Evolutionary conservation across 2,329 filamentous ascomycete genomes (phyloP), one percentile per base, ranked within the genome.

Genomic region (Monosporascus sp.): DNA sequence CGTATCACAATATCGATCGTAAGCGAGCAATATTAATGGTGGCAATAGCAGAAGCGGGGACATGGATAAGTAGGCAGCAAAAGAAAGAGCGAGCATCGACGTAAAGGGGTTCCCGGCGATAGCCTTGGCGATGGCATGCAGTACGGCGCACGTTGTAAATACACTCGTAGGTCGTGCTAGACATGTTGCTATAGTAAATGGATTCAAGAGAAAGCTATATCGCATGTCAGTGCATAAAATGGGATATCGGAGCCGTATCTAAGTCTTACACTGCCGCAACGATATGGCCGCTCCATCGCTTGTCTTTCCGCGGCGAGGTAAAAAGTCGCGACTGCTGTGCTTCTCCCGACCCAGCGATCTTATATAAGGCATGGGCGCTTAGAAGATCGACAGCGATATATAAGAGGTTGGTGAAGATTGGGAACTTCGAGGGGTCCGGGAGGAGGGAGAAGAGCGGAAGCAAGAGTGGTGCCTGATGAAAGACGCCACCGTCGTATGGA

Each of bases 401-500:
- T 50, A 99, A 77, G 5, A 96, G 65, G 56, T 90, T 84, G 11
- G 90, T 93, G 59, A 89, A 84, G 61, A 92, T 77, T 24, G 90
- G 87, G 65, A 84, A 84, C 50, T 73, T 69, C 57, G 79, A 74
- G 48, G 84, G 79, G 67, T 86, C 82, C 9, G 94, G 93, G 45
- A 99, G 81, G 45, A 97, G 81, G 37, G 91, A 90, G 78, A 97
- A 97, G 60, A 97, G 81, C 46, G 93, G 91, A 55, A 99, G 84
- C 41, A 99, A 82, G 53, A 99, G 79, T 48, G 94, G 94, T 43
- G 92, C 91, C 79, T 96, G 80, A 73, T 85, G 81, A 70, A 82
- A 86, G 67, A 86, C 90, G 64, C 94, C 94, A 59, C 94, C 94
- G 70, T 99, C 91, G 75, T 97, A 99, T 1, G 94, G 94, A 56